A percentile compares a stretch with the other conserved stretches of the same genome.
phyloP scores from a whole-genome alignment of 108 stramenopile genomes.

The Cylindrotheca fusiformis region DNA sequence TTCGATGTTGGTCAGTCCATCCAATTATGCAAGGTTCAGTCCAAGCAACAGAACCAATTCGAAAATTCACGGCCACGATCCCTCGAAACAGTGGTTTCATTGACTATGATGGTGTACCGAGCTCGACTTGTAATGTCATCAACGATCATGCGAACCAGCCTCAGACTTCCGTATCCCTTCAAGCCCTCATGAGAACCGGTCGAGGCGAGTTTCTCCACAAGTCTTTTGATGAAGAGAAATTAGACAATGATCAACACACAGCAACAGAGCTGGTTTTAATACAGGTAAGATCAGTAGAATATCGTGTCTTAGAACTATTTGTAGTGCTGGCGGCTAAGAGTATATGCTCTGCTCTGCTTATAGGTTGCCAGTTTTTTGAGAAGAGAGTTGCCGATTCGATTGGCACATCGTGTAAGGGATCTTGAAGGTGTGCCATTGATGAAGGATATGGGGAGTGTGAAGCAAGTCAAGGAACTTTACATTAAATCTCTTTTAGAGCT shows the following conservation, averaged over 20 bases:
- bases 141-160: slow-evolving; percentile 34
- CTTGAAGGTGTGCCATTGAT: slow-evolving; percentile 80
- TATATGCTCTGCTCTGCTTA: background rate
- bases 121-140: slow-evolving; percentile 31
- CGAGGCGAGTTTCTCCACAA: slow-evolving; percentile 79
- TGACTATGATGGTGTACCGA: slow-evolving; percentile 25
- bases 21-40: too few relatives aligned
- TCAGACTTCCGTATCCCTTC: slow-evolving; percentile 70
- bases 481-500: slow-evolving; percentile 86
- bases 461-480: slow-evolving; percentile 90
- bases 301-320: background rate
- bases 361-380: slow-evolving; percentile 92
- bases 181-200: slow-evolving; percentile 83
- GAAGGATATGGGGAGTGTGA: slow-evolving; percentile 67
- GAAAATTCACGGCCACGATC: too few relatives aligned
- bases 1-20: too few relatives aligned
- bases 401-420: slow-evolving; percentile 94
- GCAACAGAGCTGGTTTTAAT: slow-evolving; percentile 59
- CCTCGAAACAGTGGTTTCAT: background rate
- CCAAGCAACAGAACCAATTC: too few relatives aligned
- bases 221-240: slow-evolving; percentile 38
- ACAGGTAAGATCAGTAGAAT: slow-evolving; percentile 19
- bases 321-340: background rate
- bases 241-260: slow-evolving; percentile 21
- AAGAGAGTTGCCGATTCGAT: slow-evolving; percentile 94